These are phyloP conservation scores for Trematosphaeria pertusa DNA, from an alignment of 2,329 filamentous ascomycete species.

Conservation along the genomic window DNA sequence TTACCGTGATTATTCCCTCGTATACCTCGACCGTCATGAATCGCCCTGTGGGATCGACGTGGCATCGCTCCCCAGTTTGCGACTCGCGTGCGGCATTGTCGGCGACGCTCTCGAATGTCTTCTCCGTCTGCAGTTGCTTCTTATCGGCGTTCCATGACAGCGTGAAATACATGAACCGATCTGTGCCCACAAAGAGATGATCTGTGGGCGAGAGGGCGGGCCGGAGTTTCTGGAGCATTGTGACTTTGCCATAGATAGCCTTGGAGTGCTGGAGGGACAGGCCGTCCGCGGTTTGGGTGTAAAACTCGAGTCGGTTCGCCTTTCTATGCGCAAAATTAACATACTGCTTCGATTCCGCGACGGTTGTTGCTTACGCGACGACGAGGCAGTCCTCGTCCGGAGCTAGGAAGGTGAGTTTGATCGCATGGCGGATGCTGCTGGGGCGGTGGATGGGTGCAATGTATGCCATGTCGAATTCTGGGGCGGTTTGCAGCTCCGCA, in stretches of 20 bases:
- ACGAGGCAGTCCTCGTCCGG: conserved; percentile 81
- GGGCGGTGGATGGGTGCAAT: conserved; percentile 91
- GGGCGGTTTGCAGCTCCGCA: conserved; percentile 18
- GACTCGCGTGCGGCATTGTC: conserved; percentile 72
- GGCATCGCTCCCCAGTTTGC: conserved; percentile 81
- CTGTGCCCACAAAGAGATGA: conserved; percentile 90
- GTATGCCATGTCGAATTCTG: conserved; percentile 75
- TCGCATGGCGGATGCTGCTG: conserved; percentile 87
- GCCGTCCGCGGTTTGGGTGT: conserved; percentile 70
- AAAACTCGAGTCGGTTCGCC: conserved; percentile 86
- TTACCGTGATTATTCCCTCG: conserved; percentile 70
- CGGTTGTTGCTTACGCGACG: conserved; percentile 85
- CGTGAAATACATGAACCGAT: conserved; percentile 90
- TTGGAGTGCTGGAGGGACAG: conserved; percentile 69
- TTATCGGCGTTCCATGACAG: conserved; percentile 75
- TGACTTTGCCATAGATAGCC: conserved; percentile 82
- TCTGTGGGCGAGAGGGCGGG: conserved; percentile 78
- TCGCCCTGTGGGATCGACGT: conserved; percentile 79
- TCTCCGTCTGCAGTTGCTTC: conserved; percentile 62
- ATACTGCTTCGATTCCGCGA: conserved; percentile 81
- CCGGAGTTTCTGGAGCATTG: conserved; percentile 80
- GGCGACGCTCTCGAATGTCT: conserved; percentile 66
- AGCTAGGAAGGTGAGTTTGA: conserved; percentile 78
- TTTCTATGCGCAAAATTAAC: conserved; percentile 59
- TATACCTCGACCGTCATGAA: conserved; percentile 73